Evolutionary conservation across 495 filamentous ascomycete species (phyloP).

Genomic region (Talaromyces stipitatus): DNA sequence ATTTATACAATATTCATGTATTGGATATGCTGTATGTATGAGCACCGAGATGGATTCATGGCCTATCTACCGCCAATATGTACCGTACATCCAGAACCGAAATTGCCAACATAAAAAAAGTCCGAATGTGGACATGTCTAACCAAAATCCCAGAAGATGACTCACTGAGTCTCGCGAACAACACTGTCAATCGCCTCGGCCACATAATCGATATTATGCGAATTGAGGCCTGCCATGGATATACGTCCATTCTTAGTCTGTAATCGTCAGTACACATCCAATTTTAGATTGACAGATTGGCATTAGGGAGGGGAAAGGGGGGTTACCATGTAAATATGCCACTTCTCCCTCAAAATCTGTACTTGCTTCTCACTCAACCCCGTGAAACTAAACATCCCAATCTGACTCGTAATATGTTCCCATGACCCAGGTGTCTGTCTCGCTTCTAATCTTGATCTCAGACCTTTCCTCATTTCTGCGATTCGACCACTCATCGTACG

Average conservation of each 20-base stretch:
- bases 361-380: constrained; percentile 84
- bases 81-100: not conserved
- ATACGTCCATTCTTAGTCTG: constrained; percentile 94
- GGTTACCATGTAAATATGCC: constrained; percentile 81
- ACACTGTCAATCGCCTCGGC: constrained; percentile 82
- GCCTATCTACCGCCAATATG: not conserved
- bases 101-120: not conserved
- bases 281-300: too few relatives aligned
- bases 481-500: constrained; percentile 92
- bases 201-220: constrained; percentile 84
- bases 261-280: constrained; percentile 2
- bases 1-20: not conserved
- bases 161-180: constrained; percentile 54
- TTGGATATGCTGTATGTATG: not conserved
- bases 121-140: not conserved
- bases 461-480: constrained; percentile 71
- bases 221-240: constrained; percentile 93
- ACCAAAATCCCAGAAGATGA: not conserved
- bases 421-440: constrained; percentile 77
- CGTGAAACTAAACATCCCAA: constrained; percentile 99
- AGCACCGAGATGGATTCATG: not conserved
- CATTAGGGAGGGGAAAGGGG: not conserved
- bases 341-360: constrained; percentile 65
- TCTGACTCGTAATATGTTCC: constrained; percentile 97
- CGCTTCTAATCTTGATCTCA: constrained; percentile 71